Conservation (phyloP, 2,329 filamentous ascomycete species). For the Remersonia thermophila region DNA sequence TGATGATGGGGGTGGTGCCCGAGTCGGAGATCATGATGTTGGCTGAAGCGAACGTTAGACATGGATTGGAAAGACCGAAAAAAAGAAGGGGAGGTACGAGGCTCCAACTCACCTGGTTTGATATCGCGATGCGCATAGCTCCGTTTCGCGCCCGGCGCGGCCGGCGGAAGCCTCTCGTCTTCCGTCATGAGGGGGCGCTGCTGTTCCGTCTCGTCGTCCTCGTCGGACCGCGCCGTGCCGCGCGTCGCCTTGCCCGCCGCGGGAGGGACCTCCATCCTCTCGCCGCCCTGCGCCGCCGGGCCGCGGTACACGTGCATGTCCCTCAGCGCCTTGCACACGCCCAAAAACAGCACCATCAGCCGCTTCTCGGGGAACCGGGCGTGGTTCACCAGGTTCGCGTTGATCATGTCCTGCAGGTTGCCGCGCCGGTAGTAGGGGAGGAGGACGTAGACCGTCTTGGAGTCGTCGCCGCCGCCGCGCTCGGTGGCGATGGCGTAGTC, state of each 20-base stretch:
- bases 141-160: conserved; percentile 50
- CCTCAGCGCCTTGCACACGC: conserved; percentile 77
- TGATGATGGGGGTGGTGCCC: conserved; percentile 78
- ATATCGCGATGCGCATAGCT: conserved; percentile 94
- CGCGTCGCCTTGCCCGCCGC: conserved; percentile 30
- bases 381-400: conserved; percentile 94
- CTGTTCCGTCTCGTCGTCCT: conserved; percentile 61
- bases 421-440: conserved; percentile 90
- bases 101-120: conserved; percentile 72
- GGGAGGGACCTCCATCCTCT: conserved; percentile 45
- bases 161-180: conserved; percentile 54
- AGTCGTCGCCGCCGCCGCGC: conserved; percentile 43
- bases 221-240: conserved; percentile 59
- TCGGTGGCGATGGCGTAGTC: conserved; percentile 76
- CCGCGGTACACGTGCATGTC: conserved; percentile 85
- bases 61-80: background rate
- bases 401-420: conserved; percentile 96
- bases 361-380: conserved; percentile 76
- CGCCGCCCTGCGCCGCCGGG: conserved; percentile 16
- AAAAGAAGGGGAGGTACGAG: too few species aligned
- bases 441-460: conserved; percentile 93
- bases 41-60: conserved; percentile 29
- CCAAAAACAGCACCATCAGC: conserved; percentile 81
- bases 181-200: conserved; percentile 75
- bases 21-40: conserved; percentile 98